These are phyloP conservation scores for Alternaria burnsii DNA, from an alignment of 2,329 filamentous ascomycete genomes.

Conservation along the genomic window DNA sequence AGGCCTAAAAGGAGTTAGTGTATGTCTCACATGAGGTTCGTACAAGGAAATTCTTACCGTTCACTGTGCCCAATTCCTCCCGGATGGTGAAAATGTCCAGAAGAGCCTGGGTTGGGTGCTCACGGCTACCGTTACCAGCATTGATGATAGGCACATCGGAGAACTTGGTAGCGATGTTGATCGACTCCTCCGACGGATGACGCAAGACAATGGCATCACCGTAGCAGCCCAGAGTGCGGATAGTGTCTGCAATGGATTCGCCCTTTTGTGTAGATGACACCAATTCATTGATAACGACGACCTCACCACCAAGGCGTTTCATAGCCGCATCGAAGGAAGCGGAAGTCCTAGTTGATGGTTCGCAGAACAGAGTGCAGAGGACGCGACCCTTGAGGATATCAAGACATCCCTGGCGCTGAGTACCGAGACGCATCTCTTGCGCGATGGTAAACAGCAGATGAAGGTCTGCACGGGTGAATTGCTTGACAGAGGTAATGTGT, in stretches of 20 bases:
- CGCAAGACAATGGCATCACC: slow-evolving; percentile 95
- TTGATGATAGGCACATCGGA: slow-evolving; percentile 94
- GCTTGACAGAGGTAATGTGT: slow-evolving; percentile 89
- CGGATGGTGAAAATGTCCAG: slow-evolving; percentile 98
- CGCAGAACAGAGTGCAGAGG: slow-evolving; percentile 93
- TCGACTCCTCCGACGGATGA: slow-evolving; percentile 83
- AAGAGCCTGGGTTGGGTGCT: slow-evolving; percentile 98
- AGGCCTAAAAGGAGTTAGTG: slow-evolving; percentile 58
- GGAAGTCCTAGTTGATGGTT: slow-evolving; percentile 95
- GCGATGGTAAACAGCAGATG: slow-evolving; percentile 96
- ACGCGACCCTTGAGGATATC: slow-evolving; percentile 86
- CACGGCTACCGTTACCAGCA: slow-evolving; percentile 92
- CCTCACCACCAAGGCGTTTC: slow-evolving; percentile 93
- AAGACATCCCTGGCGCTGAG: slow-evolving; percentile 89
- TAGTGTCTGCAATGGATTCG: slow-evolving; percentile 89
- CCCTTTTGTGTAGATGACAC: slow-evolving; percentile 94
- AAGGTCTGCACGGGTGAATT: slow-evolving; percentile 86
- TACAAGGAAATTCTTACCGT: slow-evolving; percentile 55
- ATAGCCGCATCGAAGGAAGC: slow-evolving; percentile 97
- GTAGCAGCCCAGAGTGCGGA: slow-evolving; percentile 93
- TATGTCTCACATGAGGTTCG: too few species aligned
- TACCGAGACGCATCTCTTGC: slow-evolving; percentile 95
- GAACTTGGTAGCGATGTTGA: slow-evolving; percentile 84
- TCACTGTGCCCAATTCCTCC: slow-evolving; percentile 94
- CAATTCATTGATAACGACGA: slow-evolving; percentile 80